A percentile compares a stretch with the other conserved stretches of the same genome.
phyloP scores from a whole-genome alignment of 1,284 basidiomycete genomes.

The Marasmius tenuissimus region DNA sequence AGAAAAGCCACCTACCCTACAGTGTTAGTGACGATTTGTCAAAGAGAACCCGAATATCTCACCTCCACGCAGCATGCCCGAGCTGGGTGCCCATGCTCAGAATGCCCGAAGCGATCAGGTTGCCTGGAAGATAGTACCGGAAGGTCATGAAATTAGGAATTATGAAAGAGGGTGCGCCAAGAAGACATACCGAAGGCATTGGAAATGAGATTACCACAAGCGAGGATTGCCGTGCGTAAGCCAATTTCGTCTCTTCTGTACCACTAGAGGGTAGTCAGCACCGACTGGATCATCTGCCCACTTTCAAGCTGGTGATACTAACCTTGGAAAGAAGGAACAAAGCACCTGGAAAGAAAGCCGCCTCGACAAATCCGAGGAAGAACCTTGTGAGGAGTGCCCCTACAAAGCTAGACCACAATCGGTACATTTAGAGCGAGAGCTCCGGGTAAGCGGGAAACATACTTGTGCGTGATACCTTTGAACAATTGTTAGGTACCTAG shows the following conservation, averaged over 20 bases:
- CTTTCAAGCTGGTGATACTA: constrained; percentile 12
- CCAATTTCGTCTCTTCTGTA: constrained; percentile 66
- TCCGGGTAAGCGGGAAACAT: background rate
- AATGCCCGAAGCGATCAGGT: constrained; percentile 70
- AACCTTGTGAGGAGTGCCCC: constrained; percentile 70
- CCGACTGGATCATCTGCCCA: background rate
- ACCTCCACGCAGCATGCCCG: constrained; percentile 74
- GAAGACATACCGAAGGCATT: constrained; percentile 61
- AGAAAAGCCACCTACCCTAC: constrained; percentile 69
- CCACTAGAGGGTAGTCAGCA: constrained; percentile 48
- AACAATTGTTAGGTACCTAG: background rate
- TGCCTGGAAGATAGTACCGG: constrained; percentile 25
- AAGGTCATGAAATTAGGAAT: background rate
- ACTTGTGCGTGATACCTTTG: constrained; percentile 42
- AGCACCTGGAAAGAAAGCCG: constrained; percentile 66
- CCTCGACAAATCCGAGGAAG: constrained; percentile 61
- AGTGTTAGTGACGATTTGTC: background rate
- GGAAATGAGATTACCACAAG: constrained; percentile 54
- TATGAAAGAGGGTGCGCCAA: background rate
- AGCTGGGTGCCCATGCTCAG: constrained; percentile 68
- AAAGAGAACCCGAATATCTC: constrained; percentile 12
- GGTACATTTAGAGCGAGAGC: background rate
- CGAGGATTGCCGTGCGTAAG: constrained; percentile 67
- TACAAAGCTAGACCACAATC: constrained; percentile 44
- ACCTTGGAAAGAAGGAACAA: constrained; percentile 55